Conservation (phyloP, 2,329 filamentous ascomycete species). For the Biscogniauxia marginata region DNA sequence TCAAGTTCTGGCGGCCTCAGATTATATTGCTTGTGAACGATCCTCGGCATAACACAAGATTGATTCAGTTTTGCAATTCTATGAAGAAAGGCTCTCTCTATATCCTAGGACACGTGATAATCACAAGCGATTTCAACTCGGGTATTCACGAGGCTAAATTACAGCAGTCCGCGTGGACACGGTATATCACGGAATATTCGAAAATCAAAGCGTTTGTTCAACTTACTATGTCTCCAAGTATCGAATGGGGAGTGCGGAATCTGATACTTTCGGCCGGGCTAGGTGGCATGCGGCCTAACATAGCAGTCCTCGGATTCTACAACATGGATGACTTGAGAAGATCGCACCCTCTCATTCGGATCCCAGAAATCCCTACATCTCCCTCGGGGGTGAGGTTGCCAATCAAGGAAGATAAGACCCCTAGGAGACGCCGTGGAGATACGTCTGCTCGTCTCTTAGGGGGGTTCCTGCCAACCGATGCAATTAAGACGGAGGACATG, state of each 20-base stretch:
- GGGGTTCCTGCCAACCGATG: slow-evolving; percentile 65
- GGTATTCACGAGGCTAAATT: slow-evolving; percentile 78
- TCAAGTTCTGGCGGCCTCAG: slow-evolving; percentile 91
- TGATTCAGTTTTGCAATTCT: slow-evolving; percentile 90
- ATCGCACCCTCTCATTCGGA: slow-evolving; percentile 53
- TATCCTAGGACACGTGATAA: slow-evolving; percentile 83
- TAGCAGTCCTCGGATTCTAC: slow-evolving; percentile 77
- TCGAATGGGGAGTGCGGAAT: slow-evolving; percentile 84
- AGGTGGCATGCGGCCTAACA: slow-evolving; percentile 86
- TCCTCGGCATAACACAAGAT: slow-evolving; percentile 74
- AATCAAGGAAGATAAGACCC: slow-evolving; percentile 31
- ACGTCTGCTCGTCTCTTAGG: slow-evolving; percentile 56
- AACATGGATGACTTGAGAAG: slow-evolving; percentile 74
- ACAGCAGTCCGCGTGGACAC: slow-evolving; percentile 80
- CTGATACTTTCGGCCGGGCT: slow-evolving; percentile 78
- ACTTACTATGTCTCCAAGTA: slow-evolving; percentile 75
- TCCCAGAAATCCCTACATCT: slow-evolving; percentile 49
- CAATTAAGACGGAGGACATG: slow-evolving; percentile 64
- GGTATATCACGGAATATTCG: slow-evolving; percentile 78
- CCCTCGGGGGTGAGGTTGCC: slow-evolving; percentile 33
- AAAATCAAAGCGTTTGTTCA: slow-evolving; percentile 89
- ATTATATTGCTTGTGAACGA: slow-evolving; percentile 83
- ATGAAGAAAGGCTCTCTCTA: slow-evolving; percentile 86
- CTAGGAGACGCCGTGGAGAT: slow-evolving; percentile 46
- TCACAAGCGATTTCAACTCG: slow-evolving; percentile 75